These are phyloP conservation scores for Colletotrichum sp. DNA, from an alignment of 2,329 filamentous ascomycete genomes.

Conservation along the genomic window DNA sequence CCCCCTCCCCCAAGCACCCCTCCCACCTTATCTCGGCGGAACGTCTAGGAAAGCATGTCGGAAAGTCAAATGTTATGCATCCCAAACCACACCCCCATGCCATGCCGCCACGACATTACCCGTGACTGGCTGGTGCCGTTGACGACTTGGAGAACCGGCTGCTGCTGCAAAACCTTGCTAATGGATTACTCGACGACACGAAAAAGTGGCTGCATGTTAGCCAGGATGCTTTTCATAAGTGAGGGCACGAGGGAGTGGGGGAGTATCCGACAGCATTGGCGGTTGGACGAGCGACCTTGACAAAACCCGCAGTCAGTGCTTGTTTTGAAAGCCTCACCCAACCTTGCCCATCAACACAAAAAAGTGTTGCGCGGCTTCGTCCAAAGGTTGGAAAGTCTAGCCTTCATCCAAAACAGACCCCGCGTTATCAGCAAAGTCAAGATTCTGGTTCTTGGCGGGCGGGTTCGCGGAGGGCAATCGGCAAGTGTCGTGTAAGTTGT, in stretches of 20 bases:
- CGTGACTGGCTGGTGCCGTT: not conserved
- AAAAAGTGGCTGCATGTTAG: not conserved
- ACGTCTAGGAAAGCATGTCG: not conserved
- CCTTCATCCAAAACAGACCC: conserved; percentile 18
- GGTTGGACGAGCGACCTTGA: not conserved
- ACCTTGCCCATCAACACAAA: not conserved
- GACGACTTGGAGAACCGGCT: not conserved
- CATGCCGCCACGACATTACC: not conserved
- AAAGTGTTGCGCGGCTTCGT: conserved; percentile 9
- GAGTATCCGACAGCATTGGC: not conserved
- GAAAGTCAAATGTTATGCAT: not conserved
- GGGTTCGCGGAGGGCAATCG: not conserved
- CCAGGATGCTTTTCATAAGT: not conserved
- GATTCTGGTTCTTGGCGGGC: not conserved
- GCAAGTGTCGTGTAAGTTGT: not conserved
- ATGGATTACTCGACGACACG: not conserved
- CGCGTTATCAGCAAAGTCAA: conserved; percentile 17
- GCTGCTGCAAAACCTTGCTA: not conserved
- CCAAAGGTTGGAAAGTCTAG: not conserved
- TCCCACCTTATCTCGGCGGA: not conserved
- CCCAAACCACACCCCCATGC: not conserved
- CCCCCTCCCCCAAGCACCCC: not conserved
- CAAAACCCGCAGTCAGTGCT: not conserved
- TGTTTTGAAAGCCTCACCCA: not conserved
- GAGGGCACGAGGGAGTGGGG: not conserved